These are phyloP conservation scores for Aristolochia contorta DNA, from an alignment of 164 flowering plant species.

Conservation along the genomic window DNA sequence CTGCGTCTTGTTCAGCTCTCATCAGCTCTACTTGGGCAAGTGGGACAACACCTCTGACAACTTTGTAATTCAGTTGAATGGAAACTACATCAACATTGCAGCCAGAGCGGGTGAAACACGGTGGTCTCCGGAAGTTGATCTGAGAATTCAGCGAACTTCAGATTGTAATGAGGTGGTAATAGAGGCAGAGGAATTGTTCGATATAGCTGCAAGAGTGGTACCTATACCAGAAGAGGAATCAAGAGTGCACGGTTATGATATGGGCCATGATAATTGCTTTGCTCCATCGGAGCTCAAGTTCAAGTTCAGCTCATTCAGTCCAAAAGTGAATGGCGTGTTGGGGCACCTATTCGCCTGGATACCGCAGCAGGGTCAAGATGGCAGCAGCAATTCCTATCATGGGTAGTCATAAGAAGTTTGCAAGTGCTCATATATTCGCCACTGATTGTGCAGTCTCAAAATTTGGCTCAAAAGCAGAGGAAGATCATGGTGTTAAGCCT, in stretches of 20 bases:
- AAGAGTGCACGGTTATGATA: conserved; percentile 27
- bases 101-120: conserved; percentile 29
- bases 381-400: not conserved
- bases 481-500: too few species aligned
- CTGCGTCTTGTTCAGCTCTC: conserved; percentile 21
- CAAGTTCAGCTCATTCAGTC: conserved; percentile 12
- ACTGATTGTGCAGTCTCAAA: too few species aligned
- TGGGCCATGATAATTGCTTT: conserved; percentile 16
- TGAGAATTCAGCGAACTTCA: conserved; percentile 18
- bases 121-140: conserved; percentile 13
- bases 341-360: conserved; percentile 13
- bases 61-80: conserved; percentile 31
- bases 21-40: conserved; percentile 30
- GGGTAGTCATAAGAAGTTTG: too few species aligned
- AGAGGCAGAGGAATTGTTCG: conserved; percentile 34
- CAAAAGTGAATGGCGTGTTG: conserved; percentile 12
- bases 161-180: conserved; percentile 27
- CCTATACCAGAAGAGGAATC: conserved; percentile 54
- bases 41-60: conserved; percentile 51
- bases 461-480: too few species aligned
- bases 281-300: conserved; percentile 18
- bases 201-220: conserved; percentile 46
- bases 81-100: conserved; percentile 24
- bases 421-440: too few species aligned
- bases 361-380: conserved; percentile 9